phyloP scores from a whole-genome alignment of 805 yeast species.

The Pichia exigua region DNA sequence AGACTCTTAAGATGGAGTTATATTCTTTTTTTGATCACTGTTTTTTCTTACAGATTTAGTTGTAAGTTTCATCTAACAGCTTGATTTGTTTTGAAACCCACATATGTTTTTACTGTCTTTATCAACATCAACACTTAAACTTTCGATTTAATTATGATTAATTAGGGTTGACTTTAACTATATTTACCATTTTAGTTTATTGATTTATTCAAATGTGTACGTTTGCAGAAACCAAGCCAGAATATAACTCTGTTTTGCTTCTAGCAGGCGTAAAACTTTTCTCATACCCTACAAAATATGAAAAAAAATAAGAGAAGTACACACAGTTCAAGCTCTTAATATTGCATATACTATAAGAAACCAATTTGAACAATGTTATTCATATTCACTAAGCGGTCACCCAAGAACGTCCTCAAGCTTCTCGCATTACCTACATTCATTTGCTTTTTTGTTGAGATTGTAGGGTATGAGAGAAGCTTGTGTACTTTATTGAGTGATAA shows the following conservation, averaged over 20 bases:
- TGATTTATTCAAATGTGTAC: too few relatives aligned
- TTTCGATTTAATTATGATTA: too few relatives aligned
- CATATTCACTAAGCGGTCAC: background rate
- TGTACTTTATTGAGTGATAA: background rate
- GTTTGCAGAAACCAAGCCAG: background rate
- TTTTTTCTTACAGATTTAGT: too few relatives aligned
- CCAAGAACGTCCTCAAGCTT: slow-evolving; percentile 5
- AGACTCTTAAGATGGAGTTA: too few relatives aligned
- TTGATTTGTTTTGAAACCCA: too few relatives aligned
- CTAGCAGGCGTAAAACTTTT: background rate
- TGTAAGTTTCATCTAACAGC: too few relatives aligned
- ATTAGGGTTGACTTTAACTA: background rate
- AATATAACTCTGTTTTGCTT: background rate
- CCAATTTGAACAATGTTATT: too few relatives aligned
- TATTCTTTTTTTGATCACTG: too few relatives aligned
- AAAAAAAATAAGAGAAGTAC: background rate
- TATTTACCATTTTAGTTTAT: background rate
- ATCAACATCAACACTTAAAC: too few relatives aligned
- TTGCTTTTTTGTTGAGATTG: background rate
- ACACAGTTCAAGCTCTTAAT: background rate
- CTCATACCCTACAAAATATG: background rate
- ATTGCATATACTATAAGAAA: too few relatives aligned
- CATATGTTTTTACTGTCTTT: too few relatives aligned
- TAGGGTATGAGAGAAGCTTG: slow-evolving; percentile 16
- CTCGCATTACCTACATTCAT: slow-evolving; percentile 9